These are phyloP conservation scores for Pyronema omphalodes DNA, from an alignment of 495 filamentous ascomycete genomes.

Conservation along the genomic window DNA sequence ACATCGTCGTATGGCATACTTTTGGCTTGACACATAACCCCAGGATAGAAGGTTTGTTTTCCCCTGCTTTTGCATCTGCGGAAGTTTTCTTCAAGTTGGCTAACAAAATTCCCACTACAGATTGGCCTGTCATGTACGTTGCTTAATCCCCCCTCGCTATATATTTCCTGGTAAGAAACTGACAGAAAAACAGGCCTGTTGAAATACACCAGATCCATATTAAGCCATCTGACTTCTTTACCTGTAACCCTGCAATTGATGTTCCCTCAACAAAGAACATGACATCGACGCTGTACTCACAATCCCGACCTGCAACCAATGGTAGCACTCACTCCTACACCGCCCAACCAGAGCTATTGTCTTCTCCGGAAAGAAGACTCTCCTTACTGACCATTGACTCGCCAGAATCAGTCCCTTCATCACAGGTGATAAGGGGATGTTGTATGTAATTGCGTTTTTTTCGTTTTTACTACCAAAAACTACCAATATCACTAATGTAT, in stretches of 20 bases:
- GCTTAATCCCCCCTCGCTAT: background rate
- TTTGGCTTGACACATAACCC: slow-evolving; percentile 46
- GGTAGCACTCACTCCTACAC: slow-evolving; percentile 6
- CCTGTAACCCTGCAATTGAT: slow-evolving; percentile 36
- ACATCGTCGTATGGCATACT: slow-evolving; percentile 41
- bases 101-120: slow-evolving; percentile 18
- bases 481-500: too few relatives aligned
- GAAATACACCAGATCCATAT: slow-evolving; percentile 41
- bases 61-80: background rate
- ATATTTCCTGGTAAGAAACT: background rate
- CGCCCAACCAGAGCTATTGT: background rate
- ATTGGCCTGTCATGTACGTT: slow-evolving; percentile 39
- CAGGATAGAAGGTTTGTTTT: slow-evolving; percentile 30
- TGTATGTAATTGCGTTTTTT: slow-evolving; percentile 12
- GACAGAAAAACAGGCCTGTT: slow-evolving; percentile 26
- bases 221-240: slow-evolving; percentile 37
- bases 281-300: slow-evolving; percentile 17
- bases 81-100: background rate
- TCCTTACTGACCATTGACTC: background rate
- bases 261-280: slow-evolving; percentile 28
- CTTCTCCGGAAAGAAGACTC: background rate
- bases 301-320: background rate
- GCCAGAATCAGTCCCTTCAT: slow-evolving; percentile 5
- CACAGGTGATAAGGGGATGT: slow-evolving; percentile 18
- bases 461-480: too few relatives aligned